These are phyloP conservation scores for Arctostaphylos glauca DNA, from an alignment of 148 eudicot genomes.

Conservation along the genomic window DNA sequence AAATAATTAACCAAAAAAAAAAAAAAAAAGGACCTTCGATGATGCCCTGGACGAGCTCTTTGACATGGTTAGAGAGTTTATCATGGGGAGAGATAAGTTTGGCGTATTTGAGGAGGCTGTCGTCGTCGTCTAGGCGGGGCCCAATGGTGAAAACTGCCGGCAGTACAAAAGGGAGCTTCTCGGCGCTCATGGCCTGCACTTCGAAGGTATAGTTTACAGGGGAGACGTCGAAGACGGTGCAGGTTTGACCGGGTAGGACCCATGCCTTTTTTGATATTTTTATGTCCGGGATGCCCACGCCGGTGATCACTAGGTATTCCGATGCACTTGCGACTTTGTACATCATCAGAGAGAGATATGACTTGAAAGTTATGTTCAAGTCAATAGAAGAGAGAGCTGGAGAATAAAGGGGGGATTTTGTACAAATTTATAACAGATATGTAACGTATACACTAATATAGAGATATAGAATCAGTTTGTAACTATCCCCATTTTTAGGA, in stretches of 20 bases:
- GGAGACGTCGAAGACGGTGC: background rate
- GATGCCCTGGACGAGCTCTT: conserved; percentile 6
- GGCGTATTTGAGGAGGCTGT: background rate
- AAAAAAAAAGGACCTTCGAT: conserved; percentile 1
- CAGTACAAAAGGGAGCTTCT: conserved; percentile 4
- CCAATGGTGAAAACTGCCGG: conserved; percentile 11
- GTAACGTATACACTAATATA: too few relatives aligned
- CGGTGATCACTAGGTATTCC: conserved; percentile 8
- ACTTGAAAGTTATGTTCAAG: background rate
- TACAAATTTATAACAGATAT: too few relatives aligned
- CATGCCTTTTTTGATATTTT: background rate
- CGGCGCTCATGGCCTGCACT: conserved; percentile 12
- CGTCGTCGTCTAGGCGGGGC: background rate
- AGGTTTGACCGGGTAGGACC: background rate
- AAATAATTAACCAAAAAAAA: too few relatives aligned
- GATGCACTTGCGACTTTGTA: background rate
- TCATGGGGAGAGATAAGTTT: conserved; percentile 12
- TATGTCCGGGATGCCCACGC: background rate
- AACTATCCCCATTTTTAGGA: too few relatives aligned
- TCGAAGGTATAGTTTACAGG: conserved; percentile 3
- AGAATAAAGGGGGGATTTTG: too few relatives aligned
- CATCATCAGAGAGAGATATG: background rate
- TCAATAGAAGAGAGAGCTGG: background rate
- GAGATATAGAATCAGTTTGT: too few relatives aligned
- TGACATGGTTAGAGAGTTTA: background rate